These are phyloP conservation scores for Salix dunnii DNA, from an alignment of 345 rosid species.

Conservation along the genomic window DNA sequence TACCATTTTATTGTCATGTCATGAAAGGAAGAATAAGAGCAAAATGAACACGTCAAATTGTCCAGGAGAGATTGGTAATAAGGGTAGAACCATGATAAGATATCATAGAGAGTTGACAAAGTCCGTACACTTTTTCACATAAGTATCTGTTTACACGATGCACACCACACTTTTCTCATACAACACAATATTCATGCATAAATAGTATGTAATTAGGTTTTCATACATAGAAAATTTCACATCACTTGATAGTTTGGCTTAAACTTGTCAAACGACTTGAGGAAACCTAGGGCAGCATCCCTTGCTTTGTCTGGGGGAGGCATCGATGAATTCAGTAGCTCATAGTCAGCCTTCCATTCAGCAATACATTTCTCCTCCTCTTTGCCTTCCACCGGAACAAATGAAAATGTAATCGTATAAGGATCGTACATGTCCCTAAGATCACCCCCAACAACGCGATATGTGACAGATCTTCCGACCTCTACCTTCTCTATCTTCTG, in stretches of 20 bases:
- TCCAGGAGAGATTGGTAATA: too few relatives aligned
- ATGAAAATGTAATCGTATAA: slow-evolving; percentile 37
- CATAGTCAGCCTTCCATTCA: slow-evolving; percentile 36
- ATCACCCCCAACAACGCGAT: slow-evolving; percentile 34
- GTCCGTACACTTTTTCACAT: too few relatives aligned
- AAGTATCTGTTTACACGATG: too few relatives aligned
- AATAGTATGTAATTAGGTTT: too few relatives aligned
- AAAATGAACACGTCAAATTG: too few relatives aligned
- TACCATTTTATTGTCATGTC: too few relatives aligned
- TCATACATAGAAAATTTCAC: too few relatives aligned
- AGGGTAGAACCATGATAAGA: too few relatives aligned
- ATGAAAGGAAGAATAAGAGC: too few relatives aligned
- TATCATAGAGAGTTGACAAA: too few relatives aligned
- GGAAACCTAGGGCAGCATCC: slow-evolving; percentile 40
- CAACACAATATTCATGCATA: too few relatives aligned
- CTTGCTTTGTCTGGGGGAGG: slow-evolving; percentile 43
- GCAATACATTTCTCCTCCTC: slow-evolving; percentile 34
- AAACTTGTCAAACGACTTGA: slow-evolving; percentile 33
- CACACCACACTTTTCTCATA: too few relatives aligned
- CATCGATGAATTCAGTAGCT: slow-evolving; percentile 19
- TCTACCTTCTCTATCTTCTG: slow-evolving; percentile 39
- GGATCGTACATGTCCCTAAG: slow-evolving; percentile 34
- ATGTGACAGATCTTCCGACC: slow-evolving; percentile 35
- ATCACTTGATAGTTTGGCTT: slow-evolving; percentile 6
- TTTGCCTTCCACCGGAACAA: slow-evolving; percentile 21